phyloP scores from a whole-genome alignment of 805 yeast genomes.

The Yamadazyma endophytica region DNA sequence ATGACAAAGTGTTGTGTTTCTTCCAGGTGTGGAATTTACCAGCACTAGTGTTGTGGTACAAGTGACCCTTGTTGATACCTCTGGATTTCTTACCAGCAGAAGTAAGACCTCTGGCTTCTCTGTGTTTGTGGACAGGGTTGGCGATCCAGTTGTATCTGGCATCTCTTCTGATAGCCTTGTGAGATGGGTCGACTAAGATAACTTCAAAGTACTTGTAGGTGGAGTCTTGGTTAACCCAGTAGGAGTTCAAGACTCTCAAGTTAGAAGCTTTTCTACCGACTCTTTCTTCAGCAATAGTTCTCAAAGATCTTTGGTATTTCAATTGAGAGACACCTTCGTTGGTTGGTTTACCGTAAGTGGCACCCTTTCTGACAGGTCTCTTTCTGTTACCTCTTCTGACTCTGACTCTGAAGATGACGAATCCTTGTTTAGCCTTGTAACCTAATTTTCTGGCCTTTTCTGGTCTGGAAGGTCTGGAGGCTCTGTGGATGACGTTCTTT shows the following conservation, averaged over 20 bases:
- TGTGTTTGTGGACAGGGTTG: constrained; percentile 99
- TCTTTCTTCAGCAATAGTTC: constrained; percentile 99
- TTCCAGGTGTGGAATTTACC: constrained; percentile 99
- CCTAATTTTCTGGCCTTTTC: constrained; percentile 99
- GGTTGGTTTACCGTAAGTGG: constrained; percentile 99
- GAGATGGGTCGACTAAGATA: constrained; percentile 94
- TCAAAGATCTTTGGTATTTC: constrained; percentile 97
- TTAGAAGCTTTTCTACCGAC: constrained; percentile 98
- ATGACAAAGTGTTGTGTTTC: constrained; percentile 95
- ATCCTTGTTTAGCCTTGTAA: constrained; percentile 99
- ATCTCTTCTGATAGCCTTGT: constrained; percentile 98
- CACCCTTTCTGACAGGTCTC: constrained; percentile 99
- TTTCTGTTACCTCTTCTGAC: constrained; percentile 99
- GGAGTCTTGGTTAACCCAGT: constrained; percentile 99
- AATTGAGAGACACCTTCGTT: constrained; percentile 99
- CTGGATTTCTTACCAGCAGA: constrained; percentile 98
- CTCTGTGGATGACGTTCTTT: constrained; percentile 97
- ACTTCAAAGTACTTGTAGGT: constrained; percentile 99
- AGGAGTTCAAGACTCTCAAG: constrained; percentile 98
- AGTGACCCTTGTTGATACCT: constrained; percentile 99
- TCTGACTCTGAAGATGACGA: constrained; percentile 96
- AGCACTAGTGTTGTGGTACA: constrained; percentile 94
- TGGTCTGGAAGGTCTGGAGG: constrained; percentile 97
- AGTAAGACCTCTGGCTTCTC: constrained; percentile 99
- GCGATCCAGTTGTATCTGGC: constrained; percentile 99